Conservation (phyloP, 2,329 filamentous ascomycete species). For the Ophiocordyceps unilateralis region DNA sequence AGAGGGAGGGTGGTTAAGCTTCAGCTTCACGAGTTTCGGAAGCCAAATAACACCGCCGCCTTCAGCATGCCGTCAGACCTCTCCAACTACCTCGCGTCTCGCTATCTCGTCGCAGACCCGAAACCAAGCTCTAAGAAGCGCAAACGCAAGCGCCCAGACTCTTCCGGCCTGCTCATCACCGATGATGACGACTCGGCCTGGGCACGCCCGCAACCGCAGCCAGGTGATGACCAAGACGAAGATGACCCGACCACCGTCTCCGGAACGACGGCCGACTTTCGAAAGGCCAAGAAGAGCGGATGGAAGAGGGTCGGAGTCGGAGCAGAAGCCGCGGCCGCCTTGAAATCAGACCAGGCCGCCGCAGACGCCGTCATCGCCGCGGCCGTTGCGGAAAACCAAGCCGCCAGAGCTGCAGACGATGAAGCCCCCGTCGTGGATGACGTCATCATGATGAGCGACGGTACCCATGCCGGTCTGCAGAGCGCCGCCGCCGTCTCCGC, state of each 20-base stretch:
- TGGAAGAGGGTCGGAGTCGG: slow-evolving; percentile 56
- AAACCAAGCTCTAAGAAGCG: slow-evolving; percentile 41
- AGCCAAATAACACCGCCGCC: background rate
- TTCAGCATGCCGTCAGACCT: slow-evolving; percentile 40
- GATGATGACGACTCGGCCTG: slow-evolving; percentile 45
- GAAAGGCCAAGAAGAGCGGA: slow-evolving; percentile 57
- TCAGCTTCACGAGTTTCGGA: background rate
- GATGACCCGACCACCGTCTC: slow-evolving; percentile 32
- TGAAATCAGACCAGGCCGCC: slow-evolving; percentile 30
- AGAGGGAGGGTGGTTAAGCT: too few relatives aligned
- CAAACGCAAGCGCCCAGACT: slow-evolving; percentile 45
- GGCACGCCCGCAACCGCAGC: slow-evolving; percentile 18
- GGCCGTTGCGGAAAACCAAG: slow-evolving; percentile 49
- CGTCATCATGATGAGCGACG: slow-evolving; percentile 62
- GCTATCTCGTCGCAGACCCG: slow-evolving; percentile 55
- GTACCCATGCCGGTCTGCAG: slow-evolving; percentile 75
- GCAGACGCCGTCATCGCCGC: slow-evolving; percentile 63
- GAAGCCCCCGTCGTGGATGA: slow-evolving; percentile 29
- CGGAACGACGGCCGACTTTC: slow-evolving; percentile 43
- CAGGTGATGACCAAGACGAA: slow-evolving; percentile 34
- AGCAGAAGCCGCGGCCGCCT: slow-evolving; percentile 7
- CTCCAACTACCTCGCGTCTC: slow-evolving; percentile 74
- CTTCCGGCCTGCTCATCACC: slow-evolving; percentile 41
- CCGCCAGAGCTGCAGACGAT: slow-evolving; percentile 28
- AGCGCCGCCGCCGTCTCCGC: slow-evolving; percentile 61